Evolutionary conservation across 441 rosid genomes (phyloP).

Genomic region (Bruguiera hainesii): DNA sequence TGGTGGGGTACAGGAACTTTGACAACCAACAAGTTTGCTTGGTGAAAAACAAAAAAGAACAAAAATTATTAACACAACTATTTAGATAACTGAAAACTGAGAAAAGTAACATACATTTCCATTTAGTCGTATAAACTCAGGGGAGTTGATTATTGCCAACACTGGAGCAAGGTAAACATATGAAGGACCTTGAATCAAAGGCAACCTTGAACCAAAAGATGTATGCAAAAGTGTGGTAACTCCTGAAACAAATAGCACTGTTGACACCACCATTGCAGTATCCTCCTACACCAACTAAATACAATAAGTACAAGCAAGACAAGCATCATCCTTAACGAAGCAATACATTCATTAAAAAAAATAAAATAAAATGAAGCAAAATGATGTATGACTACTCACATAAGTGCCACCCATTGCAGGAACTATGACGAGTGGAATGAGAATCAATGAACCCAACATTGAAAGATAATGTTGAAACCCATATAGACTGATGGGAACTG

Average conservation of each 20-base stretch:
- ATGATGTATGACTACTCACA: slow-evolving; percentile 48
- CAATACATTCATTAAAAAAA: slow-evolving; percentile 1
- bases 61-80: not conserved
- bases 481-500: slow-evolving; percentile 94
- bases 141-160: slow-evolving; percentile 84
- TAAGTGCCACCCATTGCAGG: slow-evolving; percentile 98
- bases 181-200: slow-evolving; percentile 93
- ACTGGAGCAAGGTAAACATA: slow-evolving; percentile 91
- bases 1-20: not conserved
- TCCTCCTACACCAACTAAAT: slow-evolving; percentile 77
- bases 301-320: slow-evolving; percentile 32
- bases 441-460: slow-evolving; percentile 79
- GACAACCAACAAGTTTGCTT: not conserved
- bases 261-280: slow-evolving; percentile 72
- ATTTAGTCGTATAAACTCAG: slow-evolving; percentile 72
- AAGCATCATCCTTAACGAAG: not conserved
- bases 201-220: slow-evolving; percentile 88
- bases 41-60: slow-evolving; percentile 2
- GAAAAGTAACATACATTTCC: slow-evolving; percentile 66
- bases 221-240: slow-evolving; percentile 88
- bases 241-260: slow-evolving; percentile 84
- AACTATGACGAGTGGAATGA: slow-evolving; percentile 88
- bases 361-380: slow-evolving; percentile 7
- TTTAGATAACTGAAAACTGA: slow-evolving; percentile 5
- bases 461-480: slow-evolving; percentile 96